Evolutionary conservation across 2,329 filamentous ascomycete genomes (phyloP).

Genomic region (Colletotrichum sp.): DNA sequence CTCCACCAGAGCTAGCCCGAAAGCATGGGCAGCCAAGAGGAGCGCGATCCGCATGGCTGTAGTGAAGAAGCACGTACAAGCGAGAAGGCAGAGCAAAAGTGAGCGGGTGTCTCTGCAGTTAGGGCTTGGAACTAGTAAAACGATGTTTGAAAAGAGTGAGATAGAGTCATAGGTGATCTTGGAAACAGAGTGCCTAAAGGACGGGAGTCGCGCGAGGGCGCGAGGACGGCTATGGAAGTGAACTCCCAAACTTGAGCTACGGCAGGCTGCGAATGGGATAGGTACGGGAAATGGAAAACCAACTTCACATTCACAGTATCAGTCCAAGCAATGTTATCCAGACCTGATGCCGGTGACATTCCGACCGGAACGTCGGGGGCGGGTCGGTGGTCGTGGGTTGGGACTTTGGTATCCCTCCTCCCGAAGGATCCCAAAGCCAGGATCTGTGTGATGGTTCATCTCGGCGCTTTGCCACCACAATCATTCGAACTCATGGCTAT

Average conservation of each 20-base stretch:
- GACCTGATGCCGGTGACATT: background rate
- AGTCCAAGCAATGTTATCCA: background rate
- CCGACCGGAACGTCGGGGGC: background rate
- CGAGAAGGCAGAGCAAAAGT: background rate
- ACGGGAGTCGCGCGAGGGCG: background rate
- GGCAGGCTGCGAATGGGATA: background rate
- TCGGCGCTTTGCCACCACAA: background rate
- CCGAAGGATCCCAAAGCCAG: background rate
- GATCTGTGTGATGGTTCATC: background rate
- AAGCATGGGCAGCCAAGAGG: background rate
- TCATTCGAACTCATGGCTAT: background rate
- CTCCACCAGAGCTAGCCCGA: background rate
- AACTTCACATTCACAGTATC: background rate
- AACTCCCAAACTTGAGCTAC: background rate
- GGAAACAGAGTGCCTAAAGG: background rate
- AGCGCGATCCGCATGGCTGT: background rate
- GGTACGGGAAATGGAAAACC: background rate
- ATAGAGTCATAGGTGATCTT: background rate
- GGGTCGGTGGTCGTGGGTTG: background rate
- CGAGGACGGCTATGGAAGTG: background rate
- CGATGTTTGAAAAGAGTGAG: background rate
- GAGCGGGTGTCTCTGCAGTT: background rate
- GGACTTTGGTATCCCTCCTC: background rate
- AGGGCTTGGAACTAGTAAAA: background rate
- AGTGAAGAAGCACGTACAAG: background rate